Evolutionary conservation across 2,329 filamentous ascomycete genomes (phyloP), one percentile per base, ranked within the genome.

Genomic region (Sclerotinia subarctica): DNA sequence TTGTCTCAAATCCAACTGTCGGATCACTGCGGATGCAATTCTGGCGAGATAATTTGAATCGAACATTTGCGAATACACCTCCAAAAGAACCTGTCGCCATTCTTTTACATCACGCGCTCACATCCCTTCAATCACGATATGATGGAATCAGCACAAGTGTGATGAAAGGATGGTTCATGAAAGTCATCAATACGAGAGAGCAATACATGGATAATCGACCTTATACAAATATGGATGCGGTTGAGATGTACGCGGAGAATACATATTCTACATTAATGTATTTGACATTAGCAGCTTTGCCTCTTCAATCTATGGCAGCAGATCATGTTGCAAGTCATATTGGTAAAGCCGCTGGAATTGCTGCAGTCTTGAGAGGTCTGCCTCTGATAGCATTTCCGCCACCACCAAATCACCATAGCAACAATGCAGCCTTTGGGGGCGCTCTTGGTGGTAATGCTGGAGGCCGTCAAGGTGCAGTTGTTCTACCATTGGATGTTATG

Each of bases 301-400:
- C 93, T 0, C 83, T 97, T 75, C 86, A 88, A 13, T 96, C 92
- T 1, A 84, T 97, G 74, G 90, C 94, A 32, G 88, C 93, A 53
- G 95, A 99, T 76, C 95, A 99, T 80, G 83, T 99, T 24, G 94
- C 94, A 11, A 96, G 92, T 66, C 95, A 99, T 78, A 91, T 98
- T 68, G 95, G 95, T 64, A 99, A 99, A 77, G 94, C 95, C 0
- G 90, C 88, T 60, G 95, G 95, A 11, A 97, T 99, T 66, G 85
- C 89, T 2, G 90, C 94, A 1, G 86, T 97, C 0, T 82, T 99
- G n/a, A 86, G 94, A 52, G 94, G 95, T 0, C 83, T 98, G 15
- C 94, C 95, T 0, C 79, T 98, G 3, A 84, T 98, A n/a, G 94
- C 94, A 0, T 92, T 94, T 56, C 90, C 91, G 0, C 83, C 87